Conservation (phyloP, 305 asterid species). For the Fraxinus albicans region DNA sequence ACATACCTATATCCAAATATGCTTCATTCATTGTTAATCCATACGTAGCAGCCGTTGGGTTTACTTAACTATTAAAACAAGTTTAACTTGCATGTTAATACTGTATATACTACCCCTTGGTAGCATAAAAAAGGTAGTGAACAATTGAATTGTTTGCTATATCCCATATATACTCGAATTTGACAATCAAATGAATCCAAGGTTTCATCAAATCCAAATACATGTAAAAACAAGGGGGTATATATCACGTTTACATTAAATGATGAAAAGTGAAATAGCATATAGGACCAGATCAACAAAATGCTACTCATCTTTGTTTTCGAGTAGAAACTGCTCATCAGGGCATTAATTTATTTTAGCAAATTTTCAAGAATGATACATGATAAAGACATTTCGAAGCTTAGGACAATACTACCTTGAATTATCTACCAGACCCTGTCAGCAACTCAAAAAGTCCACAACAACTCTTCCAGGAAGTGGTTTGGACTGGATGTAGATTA, state of each 20-base stretch:
- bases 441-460: conserved; percentile 83
- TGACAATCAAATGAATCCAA: neutral
- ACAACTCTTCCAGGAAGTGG: conserved; percentile 76
- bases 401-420: conserved; percentile 25
- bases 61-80: neutral
- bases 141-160: neutral
- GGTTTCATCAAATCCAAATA: neutral
- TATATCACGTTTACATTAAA: neutral
- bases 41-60: neutral
- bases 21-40: neutral
- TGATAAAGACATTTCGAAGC: neutral
- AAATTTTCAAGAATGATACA: neutral
- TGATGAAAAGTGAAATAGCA: neutral
- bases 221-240: neutral
- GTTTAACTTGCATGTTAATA: neutral
- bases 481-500: conserved; percentile 38
- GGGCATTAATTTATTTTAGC: neutral
- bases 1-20: neutral
- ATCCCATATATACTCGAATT: neutral
- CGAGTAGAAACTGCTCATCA: neutral
- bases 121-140: neutral
- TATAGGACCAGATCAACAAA: neutral
- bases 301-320: neutral
- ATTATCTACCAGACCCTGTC: conserved; percentile 45
- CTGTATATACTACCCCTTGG: neutral